A percentile compares a stretch with the other conserved stretches of the same genome.
Evolutionary conservation across 257 asterid genomes (phyloP).

Genomic region (Lantana camara): DNA sequence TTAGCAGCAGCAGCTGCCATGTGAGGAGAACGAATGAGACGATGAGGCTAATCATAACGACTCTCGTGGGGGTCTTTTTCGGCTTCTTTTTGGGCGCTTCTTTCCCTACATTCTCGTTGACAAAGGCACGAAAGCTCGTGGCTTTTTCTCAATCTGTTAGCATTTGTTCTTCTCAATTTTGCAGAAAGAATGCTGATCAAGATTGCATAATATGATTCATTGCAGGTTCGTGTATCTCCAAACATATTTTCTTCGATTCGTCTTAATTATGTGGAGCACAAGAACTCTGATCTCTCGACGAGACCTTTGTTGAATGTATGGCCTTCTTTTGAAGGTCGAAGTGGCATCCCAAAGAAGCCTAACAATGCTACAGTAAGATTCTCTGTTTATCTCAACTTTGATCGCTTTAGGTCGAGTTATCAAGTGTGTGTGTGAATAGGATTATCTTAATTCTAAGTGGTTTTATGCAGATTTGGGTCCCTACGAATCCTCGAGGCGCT

Average conservation of each 20-base stretch:
- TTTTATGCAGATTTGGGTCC: conserved; percentile 70
- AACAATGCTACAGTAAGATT: conserved; percentile 42
- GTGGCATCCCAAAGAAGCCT: conserved; percentile 40
- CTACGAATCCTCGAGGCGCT: conserved; percentile 87
- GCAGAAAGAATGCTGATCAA: too few species aligned
- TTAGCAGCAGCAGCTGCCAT: conserved; percentile 48
- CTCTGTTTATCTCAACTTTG: neutral
- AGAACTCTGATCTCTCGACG: conserved; percentile 81
- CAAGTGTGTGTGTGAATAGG: neutral
- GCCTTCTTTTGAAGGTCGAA: conserved; percentile 65
- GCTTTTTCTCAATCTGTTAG: neutral
- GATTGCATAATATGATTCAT: conserved; percentile 24
- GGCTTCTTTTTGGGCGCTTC: conserved; percentile 92
- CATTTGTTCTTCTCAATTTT: too few species aligned
- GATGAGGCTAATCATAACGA: conserved; percentile 74
- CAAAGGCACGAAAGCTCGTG: conserved; percentile 63
- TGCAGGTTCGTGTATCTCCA: conserved; percentile 60
- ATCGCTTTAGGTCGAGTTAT: too few species aligned
- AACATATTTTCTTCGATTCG: conserved; percentile 64
- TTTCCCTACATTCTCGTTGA: conserved; percentile 64
- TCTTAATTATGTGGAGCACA: conserved; percentile 64
- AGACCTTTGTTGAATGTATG: conserved; percentile 79
- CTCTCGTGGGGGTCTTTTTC: conserved; percentile 67
- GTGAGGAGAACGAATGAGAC: conserved; percentile 65
- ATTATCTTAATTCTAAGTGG: conserved; percentile 6